Evolutionary conservation across 202 grass and related monocot genomes (phyloP), one percentile per base, ranked within the genome.

Genomic region (Digitaria exilis): DNA sequence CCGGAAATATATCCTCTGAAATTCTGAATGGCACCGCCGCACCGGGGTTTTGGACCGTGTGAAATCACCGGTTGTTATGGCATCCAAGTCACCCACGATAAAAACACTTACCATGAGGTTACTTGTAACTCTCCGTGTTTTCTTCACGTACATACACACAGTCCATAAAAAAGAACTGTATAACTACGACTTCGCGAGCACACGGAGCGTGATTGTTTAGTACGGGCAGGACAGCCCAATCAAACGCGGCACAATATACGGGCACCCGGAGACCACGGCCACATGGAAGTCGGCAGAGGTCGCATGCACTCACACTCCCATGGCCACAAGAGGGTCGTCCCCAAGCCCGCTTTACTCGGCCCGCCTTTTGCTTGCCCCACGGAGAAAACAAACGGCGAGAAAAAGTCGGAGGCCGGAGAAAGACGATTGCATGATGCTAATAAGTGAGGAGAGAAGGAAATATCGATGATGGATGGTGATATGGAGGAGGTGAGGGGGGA

Each of bases 211-310:
- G 71, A 41, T 61, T 61, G 60, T 58, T 81, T 61, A 51, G 85
- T 58, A 31, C 32, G 45, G 45, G 26, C 76, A 18, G 72, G 16
- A 19, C 7, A n/a, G 19, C 1, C 39, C 39, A 74, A 74, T 6
- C 62, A 84, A 79, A 28, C 67, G 25, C 80, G 28, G 11, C 80
- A 72, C 18, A 39, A 58, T 71, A 66, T 13, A 42, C 46, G 80
- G 66, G 25, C 66, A 35, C 19, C 65, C 22, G 34, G 49, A 25
- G 19, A 62, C 59, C 76, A 67, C 73, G 41, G 39, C 18, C 87
- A 85, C 78, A 82, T 85, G 87, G 56, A 71, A 32, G 78, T 82
- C 72, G 83, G 83, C 73, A 84, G 76, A 66, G 78, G 72, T 35
- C 16, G 65, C 79, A 61, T 32, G 66, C 66, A 16, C 18, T 17